phyloP scores from a whole-genome alignment of 352 stramenopile species.

The Pythium grandisporangium region DNA sequence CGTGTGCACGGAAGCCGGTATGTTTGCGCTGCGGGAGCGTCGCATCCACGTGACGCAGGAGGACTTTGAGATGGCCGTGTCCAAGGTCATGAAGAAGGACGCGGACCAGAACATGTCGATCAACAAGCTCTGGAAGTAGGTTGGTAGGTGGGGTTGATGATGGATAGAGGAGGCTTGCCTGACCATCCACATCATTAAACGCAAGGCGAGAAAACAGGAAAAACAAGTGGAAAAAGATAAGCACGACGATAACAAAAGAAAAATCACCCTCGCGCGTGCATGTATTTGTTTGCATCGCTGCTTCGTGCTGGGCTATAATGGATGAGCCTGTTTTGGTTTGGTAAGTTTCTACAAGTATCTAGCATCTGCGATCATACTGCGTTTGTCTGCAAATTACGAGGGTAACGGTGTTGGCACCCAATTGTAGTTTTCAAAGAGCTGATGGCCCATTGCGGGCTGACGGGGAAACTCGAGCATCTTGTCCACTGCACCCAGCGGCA shows the following conservation, averaged over 20 bases:
- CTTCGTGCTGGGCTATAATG: no score
- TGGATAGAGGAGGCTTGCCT: no score
- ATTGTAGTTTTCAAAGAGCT: conserved; percentile 84
- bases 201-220: no score
- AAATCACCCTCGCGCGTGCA: no score
- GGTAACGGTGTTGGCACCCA: conserved; percentile 43
- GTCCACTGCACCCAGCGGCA: conserved; percentile 55
- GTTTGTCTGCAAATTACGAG: no score
- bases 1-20: conserved; percentile 98
- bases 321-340: no score
- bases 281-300: background rate
- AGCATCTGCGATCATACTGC: no score
- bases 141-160: no score
- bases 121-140: conserved; percentile 99
- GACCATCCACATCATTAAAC: no score
- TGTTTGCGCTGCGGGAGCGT: conserved; percentile 99
- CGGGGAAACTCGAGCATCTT: conserved; percentile 71
- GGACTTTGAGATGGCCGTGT: conserved; percentile 99
- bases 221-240: no score
- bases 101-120: conserved; percentile 97
- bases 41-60: conserved; percentile 99
- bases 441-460: conserved; percentile 72
- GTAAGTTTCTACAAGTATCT: no score
- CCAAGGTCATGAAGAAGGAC: conserved; percentile 99
- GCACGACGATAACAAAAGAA: no score